These are phyloP conservation scores for Glycine latifolia DNA, from an alignment of 306 rosid genomes.

Conservation along the genomic window DNA sequence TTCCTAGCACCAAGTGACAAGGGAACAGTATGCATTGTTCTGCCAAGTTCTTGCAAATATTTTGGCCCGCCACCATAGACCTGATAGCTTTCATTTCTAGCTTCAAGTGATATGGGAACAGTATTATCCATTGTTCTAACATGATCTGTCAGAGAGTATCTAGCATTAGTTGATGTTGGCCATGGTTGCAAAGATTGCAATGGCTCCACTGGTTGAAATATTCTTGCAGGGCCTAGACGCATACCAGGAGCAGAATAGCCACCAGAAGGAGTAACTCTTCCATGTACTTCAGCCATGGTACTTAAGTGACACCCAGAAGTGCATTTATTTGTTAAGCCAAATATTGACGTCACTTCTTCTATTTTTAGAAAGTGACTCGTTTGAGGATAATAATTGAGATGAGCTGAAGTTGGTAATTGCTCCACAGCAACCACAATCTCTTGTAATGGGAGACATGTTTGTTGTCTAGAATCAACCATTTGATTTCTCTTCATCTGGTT, in stretches of 20 bases:
- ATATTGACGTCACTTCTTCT: not conserved
- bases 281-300: conserved; percentile 13
- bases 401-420: conserved; percentile 15
- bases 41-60: conserved; percentile 32
- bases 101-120: not conserved
- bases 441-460: conserved; percentile 17
- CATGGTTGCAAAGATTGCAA: conserved; percentile 29
- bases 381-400: conserved; percentile 39
- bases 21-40: conserved; percentile 9
- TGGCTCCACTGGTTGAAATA: conserved; percentile 23
- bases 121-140: conserved; percentile 2
- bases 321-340: not conserved
- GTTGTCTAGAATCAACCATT: not conserved
- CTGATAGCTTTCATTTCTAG: conserved; percentile 36
- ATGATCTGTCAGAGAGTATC: conserved; percentile 16
- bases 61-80: conserved; percentile 31
- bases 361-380: not conserved
- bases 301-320: conserved; percentile 6
- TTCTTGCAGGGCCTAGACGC: not conserved
- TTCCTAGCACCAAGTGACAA: conserved; percentile 28
- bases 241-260: conserved; percentile 3
- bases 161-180: not conserved
- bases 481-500: not conserved
- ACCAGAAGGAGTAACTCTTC: conserved; percentile 27
- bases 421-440: not conserved